Percentiles rank a stretch among this genome's conserved stretches.
Conservation (phyloP, 768 basidiomycete genomes). For the Clitopilus hobsonii region DNA sequence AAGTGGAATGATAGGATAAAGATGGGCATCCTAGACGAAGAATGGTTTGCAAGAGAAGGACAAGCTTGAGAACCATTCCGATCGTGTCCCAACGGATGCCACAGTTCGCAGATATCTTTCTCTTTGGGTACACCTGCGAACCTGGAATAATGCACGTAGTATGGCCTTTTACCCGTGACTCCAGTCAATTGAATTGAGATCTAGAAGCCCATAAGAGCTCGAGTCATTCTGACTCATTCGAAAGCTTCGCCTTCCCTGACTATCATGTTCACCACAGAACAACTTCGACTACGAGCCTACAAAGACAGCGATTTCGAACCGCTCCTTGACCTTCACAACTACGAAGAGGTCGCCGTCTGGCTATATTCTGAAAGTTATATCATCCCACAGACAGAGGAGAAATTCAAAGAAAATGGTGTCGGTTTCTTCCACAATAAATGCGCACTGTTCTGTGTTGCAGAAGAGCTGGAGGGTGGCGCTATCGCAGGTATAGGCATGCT, state of each 20-base stretch:
- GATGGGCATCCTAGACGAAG: background rate
- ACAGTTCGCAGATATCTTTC: too few relatives aligned
- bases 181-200: too few relatives aligned
- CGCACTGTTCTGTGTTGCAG: background rate
- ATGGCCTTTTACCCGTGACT: too few relatives aligned
- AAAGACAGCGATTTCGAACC: background rate
- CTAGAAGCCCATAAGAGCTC: too few relatives aligned
- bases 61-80: too few relatives aligned
- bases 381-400: background rate
- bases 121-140: too few relatives aligned
- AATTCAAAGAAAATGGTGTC: background rate
- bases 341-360: background rate
- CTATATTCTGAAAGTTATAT: background rate
- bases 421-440: background rate
- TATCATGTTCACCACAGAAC: background rate
- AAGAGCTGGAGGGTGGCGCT: background rate
- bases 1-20: background rate
- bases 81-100: too few relatives aligned
- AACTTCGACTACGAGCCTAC: background rate
- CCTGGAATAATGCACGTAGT: too few relatives aligned
- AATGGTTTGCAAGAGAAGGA: too few relatives aligned
- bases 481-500: background rate
- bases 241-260: too few relatives aligned
- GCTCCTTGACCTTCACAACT: background rate
- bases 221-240: too few relatives aligned